Percentiles rank a stretch among this genome's conserved stretches.
These are phyloP conservation scores for Penicillium vulpinum DNA, from an alignment of 2,329 filamentous ascomycete genomes.

Conservation along the genomic window DNA sequence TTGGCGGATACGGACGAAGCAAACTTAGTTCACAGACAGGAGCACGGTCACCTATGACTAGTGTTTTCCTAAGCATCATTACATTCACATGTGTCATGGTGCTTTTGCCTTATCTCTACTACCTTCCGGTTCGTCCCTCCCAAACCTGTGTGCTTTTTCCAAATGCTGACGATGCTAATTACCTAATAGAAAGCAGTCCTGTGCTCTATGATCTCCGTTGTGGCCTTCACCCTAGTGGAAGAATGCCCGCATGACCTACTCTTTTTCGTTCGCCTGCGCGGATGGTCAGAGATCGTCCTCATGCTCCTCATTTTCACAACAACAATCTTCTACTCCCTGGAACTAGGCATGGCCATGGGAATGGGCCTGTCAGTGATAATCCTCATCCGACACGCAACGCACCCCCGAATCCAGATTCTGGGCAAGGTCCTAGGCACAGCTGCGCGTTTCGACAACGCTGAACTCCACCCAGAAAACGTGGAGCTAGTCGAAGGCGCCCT, in stretches of 20 bases:
- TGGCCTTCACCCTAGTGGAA: conserved; percentile 91
- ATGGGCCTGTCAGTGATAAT: conserved; percentile 87
- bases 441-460: conserved; percentile 82
- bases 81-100: conserved; percentile 79
- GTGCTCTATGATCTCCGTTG: conserved; percentile 90
- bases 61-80: conserved; percentile 79
- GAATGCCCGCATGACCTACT: conserved; percentile 89
- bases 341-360: conserved; percentile 88
- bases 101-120: conserved; percentile 89
- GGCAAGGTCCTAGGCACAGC: conserved; percentile 79
- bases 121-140: conserved; percentile 73
- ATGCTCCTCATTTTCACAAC: conserved; percentile 89
- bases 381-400: conserved; percentile 85
- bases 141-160: background rate
- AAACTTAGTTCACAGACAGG: conserved; percentile 94
- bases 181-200: conserved; percentile 77
- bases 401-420: conserved; percentile 92
- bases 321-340: conserved; percentile 93
- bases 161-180: conserved; percentile 4
- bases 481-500: conserved; percentile 91
- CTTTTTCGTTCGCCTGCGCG: conserved; percentile 84
- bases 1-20: conserved; percentile 93
- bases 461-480: conserved; percentile 67
- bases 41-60: conserved; percentile 90
- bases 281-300: conserved; percentile 80